A percentile compares a stretch with the other conserved stretches of the same genome.
Evolutionary conservation across 768 basidiomycete species (phyloP).

Genomic region (Kwoniella pini): DNA sequence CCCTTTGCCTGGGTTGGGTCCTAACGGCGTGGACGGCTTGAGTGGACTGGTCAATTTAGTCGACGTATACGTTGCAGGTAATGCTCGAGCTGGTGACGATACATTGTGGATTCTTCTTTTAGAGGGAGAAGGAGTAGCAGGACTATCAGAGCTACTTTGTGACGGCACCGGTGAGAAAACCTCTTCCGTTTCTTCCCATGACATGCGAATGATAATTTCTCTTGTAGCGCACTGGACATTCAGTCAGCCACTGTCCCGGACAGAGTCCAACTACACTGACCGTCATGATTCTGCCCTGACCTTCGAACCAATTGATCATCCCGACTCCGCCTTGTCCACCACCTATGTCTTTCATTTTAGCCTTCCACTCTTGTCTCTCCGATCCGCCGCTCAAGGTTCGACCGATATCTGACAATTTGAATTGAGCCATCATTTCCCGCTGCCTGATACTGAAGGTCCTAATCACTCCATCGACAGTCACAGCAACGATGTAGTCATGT

Average conservation of each 20-base stretch:
- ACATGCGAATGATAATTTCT: constrained; percentile 32
- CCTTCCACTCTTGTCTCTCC: background rate
- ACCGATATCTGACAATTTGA: constrained; percentile 78
- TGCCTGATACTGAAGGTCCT: constrained; percentile 86
- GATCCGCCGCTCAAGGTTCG: constrained; percentile 60
- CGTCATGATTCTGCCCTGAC: constrained; percentile 86
- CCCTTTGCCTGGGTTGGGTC: background rate
- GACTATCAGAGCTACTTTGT: background rate
- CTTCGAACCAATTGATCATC: constrained; percentile 70
- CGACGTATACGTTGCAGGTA: constrained; percentile 4
- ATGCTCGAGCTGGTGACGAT: constrained; percentile 5
- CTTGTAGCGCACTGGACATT: constrained; percentile 32
- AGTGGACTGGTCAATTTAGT: background rate
- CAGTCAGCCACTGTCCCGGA: background rate
- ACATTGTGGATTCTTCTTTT: constrained; percentile 4
- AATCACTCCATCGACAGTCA: constrained; percentile 89
- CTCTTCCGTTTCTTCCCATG: constrained; percentile 29
- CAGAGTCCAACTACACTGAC: constrained; percentile 58
- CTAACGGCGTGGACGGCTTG: constrained; percentile 1
- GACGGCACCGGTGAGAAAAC: background rate
- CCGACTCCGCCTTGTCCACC: constrained; percentile 56
- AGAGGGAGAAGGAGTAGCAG: constrained; percentile 4
- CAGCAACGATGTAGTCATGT: constrained; percentile 77
- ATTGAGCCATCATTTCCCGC: constrained; percentile 88
- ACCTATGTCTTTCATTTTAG: constrained; percentile 75